Conservation (phyloP, 73 alveolate genomes). For the Stentor roeselii region DNA sequence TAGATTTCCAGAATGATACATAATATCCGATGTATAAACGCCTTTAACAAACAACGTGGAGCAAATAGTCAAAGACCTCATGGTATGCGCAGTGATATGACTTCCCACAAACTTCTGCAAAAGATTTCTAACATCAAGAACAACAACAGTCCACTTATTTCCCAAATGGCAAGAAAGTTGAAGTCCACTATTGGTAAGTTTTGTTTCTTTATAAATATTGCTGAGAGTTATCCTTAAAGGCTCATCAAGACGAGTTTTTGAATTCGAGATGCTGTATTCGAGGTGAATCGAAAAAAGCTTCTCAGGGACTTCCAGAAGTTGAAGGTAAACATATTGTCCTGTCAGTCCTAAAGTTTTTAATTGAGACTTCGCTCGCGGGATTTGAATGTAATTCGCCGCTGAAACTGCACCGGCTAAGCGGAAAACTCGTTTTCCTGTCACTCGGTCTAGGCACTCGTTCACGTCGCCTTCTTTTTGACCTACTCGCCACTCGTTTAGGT, state of each 20-base stretch:
- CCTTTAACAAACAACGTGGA: slow-evolving; percentile 68
- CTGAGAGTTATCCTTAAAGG: slow-evolving; percentile 56
- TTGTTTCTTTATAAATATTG: slow-evolving; percentile 54
- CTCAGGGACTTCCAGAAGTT: slow-evolving; percentile 55
- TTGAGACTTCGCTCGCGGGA: slow-evolving; percentile 68
- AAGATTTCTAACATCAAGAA: slow-evolving; percentile 55
- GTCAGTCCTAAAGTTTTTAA: slow-evolving; percentile 60
- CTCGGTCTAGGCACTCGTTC: slow-evolving; percentile 66
- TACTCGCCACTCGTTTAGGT: slow-evolving; percentile 47
- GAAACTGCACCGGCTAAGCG: slow-evolving; percentile 72
- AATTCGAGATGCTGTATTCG: slow-evolving; percentile 50
- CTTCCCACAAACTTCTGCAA: slow-evolving; percentile 42
- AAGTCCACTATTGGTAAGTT: slow-evolving; percentile 64
- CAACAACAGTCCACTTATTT: slow-evolving; percentile 70
- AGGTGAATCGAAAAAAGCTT: slow-evolving; percentile 78
- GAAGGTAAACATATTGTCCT: slow-evolving; percentile 71
- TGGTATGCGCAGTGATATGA: slow-evolving; percentile 46
- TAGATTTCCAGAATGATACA: slow-evolving; percentile 54
- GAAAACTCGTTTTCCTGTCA: slow-evolving; percentile 79
- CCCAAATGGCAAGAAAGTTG: slow-evolving; percentile 71
- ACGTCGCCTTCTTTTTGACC: slow-evolving; percentile 63
- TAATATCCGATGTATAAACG: slow-evolving; percentile 76
- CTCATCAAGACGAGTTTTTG: slow-evolving; percentile 46
- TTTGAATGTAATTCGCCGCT: slow-evolving; percentile 72
- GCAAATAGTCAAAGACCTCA: slow-evolving; percentile 68